These are phyloP conservation scores for Aspergillus ibericus DNA, from an alignment of 2,329 filamentous ascomycete genomes.

Conservation along the genomic window DNA sequence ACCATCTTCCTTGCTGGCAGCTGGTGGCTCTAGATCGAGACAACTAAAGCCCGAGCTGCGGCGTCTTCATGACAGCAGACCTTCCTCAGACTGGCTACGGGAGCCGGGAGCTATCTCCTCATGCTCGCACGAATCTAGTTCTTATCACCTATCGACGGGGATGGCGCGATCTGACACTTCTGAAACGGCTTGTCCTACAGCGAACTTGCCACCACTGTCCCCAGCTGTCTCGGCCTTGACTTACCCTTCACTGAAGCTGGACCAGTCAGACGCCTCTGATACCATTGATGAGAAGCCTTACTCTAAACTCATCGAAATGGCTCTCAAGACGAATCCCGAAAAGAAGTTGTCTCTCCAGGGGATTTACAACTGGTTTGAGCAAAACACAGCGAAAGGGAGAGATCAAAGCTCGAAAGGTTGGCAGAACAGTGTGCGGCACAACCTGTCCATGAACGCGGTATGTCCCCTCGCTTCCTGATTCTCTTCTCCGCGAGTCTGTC, in stretches of 20 bases:
- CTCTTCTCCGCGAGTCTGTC: constrained; percentile 1
- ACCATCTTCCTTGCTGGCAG: constrained; percentile 13
- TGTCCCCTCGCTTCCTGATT: constrained; percentile 34
- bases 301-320: constrained; percentile 75
- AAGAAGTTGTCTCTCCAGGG: constrained; percentile 77
- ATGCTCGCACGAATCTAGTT: constrained; percentile 6
- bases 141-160: constrained; percentile 11
- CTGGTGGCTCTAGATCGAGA: constrained; percentile 13
- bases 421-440: constrained; percentile 95
- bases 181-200: constrained; percentile 4
- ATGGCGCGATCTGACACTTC: constrained; percentile 3
- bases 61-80: constrained; percentile 10
- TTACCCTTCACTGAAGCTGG: constrained; percentile 17
- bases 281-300: constrained; percentile 58
- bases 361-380: constrained; percentile 86
- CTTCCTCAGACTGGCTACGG: constrained; percentile 15
- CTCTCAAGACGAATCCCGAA: constrained; percentile 66
- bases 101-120: constrained; percentile 6
- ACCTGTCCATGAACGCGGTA: constrained; percentile 93
- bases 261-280: constrained; percentile 14
- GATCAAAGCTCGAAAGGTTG: constrained; percentile 67
- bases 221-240: constrained; percentile 26
- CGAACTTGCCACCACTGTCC: constrained; percentile 18
- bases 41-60: constrained; percentile 14
- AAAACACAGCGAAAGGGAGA: constrained; percentile 74